Evolutionary conservation across 352 stramenopile species (phyloP).

Genomic region (Thraustotheca clavata): DNA sequence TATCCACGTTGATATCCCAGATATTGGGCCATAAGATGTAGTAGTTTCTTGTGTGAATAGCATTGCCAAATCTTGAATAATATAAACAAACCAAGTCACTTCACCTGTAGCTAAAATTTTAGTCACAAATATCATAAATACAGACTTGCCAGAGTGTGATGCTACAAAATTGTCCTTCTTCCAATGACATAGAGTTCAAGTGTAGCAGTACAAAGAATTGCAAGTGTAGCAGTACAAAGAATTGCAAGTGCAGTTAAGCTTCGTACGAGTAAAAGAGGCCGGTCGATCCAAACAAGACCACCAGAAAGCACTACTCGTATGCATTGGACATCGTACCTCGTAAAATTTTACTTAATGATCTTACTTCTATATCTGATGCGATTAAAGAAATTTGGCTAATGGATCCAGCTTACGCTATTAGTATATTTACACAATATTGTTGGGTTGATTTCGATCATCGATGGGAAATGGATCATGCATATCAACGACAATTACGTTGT

Average conservation of each 20-base stretch:
- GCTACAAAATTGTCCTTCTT: not conserved
- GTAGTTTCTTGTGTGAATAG: not conserved
- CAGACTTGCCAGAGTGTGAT: not conserved
- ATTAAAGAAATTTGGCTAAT: too few relatives aligned
- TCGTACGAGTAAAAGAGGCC: not conserved
- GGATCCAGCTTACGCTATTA: too few relatives aligned
- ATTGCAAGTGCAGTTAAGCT: not conserved
- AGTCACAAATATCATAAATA: not conserved
- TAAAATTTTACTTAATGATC: too few relatives aligned
- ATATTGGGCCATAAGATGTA: not conserved
- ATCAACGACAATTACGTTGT: too few relatives aligned
- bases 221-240: not conserved
- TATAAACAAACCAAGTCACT: conserved; percentile 1
- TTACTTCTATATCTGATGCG: too few relatives aligned
- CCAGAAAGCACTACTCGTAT: too few relatives aligned
- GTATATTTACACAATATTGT: too few relatives aligned
- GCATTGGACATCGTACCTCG: too few relatives aligned
- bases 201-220: not conserved
- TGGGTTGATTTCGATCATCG: too few relatives aligned
- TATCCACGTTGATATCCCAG: not conserved
- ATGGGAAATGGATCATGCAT: too few relatives aligned
- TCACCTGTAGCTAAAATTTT: not conserved
- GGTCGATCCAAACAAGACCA: conserved; percentile 1
- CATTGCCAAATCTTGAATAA: not conserved
- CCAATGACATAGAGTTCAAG: not conserved